Evolutionary conservation across 345 rosid species (phyloP).

Genomic region (Camelina sativa): DNA sequence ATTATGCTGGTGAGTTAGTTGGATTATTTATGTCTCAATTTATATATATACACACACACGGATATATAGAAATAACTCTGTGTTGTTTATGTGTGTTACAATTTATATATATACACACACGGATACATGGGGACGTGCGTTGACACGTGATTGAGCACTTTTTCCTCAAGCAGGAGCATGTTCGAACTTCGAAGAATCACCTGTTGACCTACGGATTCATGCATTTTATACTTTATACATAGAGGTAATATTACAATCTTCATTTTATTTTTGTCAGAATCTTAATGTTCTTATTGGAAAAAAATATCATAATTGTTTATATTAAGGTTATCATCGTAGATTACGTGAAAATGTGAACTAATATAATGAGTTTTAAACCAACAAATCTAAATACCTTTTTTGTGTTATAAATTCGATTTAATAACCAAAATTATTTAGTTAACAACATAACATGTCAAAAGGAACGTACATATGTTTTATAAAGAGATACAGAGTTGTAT

Average conservation of each 20-base stretch:
- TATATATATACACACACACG: constrained; percentile 13
- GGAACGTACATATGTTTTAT: no score
- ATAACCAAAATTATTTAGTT: not conserved
- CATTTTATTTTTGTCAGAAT: no score
- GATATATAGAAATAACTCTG: not conserved
- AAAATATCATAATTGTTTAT: not conserved
- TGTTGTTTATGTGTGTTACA: not conserved
- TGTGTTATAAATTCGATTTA: not conserved
- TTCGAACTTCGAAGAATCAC: constrained; percentile 2
- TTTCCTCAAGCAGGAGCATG: constrained; percentile 33
- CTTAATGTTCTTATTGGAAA: not conserved
- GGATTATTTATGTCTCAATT: constrained; percentile 21
- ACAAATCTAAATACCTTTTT: not conserved
- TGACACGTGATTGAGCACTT: constrained; percentile 39
- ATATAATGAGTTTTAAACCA: no score
- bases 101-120: not conserved
- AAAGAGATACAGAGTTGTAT: not conserved
- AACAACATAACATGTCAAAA: no score
- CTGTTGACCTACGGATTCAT: constrained; percentile 23
- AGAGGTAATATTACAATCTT: not conserved
- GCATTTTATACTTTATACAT: not conserved
- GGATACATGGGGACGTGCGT: constrained; percentile 24
- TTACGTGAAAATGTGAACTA: not conserved
- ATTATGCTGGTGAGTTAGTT: constrained; percentile 37
- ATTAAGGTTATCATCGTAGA: not conserved